Evolutionary conservation across 768 basidiomycete species (phyloP).

Genomic region (Daedalea quercina): DNA sequence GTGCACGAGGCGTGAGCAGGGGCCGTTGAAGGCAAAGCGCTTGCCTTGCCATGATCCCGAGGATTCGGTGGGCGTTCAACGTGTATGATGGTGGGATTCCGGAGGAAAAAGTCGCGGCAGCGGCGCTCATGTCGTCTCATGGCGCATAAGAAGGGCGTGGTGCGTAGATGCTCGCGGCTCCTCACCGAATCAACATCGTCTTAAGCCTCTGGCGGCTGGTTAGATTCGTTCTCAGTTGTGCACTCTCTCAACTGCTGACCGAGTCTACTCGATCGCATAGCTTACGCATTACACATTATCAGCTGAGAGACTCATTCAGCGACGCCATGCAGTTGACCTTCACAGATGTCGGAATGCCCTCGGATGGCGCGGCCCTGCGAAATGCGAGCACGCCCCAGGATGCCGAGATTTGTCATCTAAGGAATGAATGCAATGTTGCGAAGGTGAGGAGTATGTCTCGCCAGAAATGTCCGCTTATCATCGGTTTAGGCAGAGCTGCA

Average conservation of each 20-base stretch:
- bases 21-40: too few relatives aligned
- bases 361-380: background rate
- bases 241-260: slow-evolving; percentile 1
- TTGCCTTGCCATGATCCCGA: too few relatives aligned
- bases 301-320: background rate
- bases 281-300: too few relatives aligned
- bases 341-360: background rate
- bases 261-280: background rate
- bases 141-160: too few relatives aligned
- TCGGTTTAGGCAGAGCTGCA: background rate
- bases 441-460: background rate
- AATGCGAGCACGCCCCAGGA: background rate
- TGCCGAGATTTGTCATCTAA: background rate
- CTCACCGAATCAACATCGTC: background rate
- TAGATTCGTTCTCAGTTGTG: slow-evolving; percentile 4
- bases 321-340: background rate
- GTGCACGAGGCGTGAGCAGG: too few relatives aligned
- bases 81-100: too few relatives aligned
- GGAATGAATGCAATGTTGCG: background rate
- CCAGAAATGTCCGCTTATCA: background rate
- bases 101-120: too few relatives aligned
- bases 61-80: too few relatives aligned
- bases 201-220: background rate
- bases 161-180: background rate
- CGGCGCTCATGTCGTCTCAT: too few relatives aligned